A percentile compares a stretch with the other conserved stretches of the same genome.
phyloP scores from a whole-genome alignment of 1,284 basidiomycete species.

The Malassezia vespertilionis region DNA sequence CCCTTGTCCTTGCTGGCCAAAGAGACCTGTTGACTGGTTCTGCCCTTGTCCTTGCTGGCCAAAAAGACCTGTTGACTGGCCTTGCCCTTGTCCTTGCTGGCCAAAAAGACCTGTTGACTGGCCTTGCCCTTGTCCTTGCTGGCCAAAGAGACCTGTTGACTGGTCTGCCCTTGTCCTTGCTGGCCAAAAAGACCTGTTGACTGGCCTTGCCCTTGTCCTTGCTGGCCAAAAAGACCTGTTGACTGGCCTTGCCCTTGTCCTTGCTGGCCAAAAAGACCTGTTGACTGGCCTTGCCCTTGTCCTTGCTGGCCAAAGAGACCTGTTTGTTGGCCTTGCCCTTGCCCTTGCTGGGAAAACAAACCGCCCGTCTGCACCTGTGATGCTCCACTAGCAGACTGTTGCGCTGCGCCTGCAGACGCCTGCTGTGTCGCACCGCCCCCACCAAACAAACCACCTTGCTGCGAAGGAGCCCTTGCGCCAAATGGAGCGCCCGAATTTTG shows the following conservation, averaged over 20 bases:
- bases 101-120: background rate
- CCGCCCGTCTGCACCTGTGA: constrained; percentile 1
- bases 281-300: background rate
- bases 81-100: background rate
- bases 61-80: background rate
- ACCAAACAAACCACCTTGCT: constrained; percentile 12
- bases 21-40: background rate
- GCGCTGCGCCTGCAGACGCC: constrained; percentile 1
- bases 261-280: constrained; percentile 2
- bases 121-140: background rate
- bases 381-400: constrained; percentile 12
- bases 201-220: background rate
- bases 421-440: background rate
- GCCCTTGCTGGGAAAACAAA: constrained; percentile 8
- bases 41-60: background rate
- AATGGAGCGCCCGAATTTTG: constrained; percentile 24
- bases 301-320: constrained; percentile 5
- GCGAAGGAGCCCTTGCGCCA: constrained; percentile 17
- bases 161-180: background rate
- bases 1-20: background rate
- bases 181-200: constrained; percentile 1
- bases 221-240: constrained; percentile 6
- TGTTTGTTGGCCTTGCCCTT: background rate
- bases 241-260: background rate
- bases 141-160: background rate